Base-by-base conservation (phyloP, 2,329 filamentous ascomycete genomes). In the Colletotrichum zoysiae region DNA sequence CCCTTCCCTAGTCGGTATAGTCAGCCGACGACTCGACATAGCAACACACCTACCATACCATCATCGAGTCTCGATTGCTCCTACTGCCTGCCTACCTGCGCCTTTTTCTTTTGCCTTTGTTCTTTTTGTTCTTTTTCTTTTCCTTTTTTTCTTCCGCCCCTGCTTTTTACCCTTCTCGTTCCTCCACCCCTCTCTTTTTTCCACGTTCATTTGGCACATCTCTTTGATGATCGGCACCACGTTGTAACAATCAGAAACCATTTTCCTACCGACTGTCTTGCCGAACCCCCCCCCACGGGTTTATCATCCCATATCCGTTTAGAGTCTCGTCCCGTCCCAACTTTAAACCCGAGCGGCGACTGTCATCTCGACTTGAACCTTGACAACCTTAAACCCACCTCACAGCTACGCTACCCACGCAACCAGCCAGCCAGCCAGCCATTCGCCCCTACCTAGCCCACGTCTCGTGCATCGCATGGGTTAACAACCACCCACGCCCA, bases 361-460 rank as follows among this genome's bases (percentile, higher is more conserved):
- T 61, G 20, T 18, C 18, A 16, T 48, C 44, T 33, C 18, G n/a
- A 50, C 6, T 30, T 50, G 20, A 30, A 53, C 38, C 38, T 46
- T 35, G 46, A n/a, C 58, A 63, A 64, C 59, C 65, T 71, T 64
- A 55, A 64, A 59, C 55, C 48, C 44, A 68, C 61, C 26, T 72
- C 60, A 30, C 67, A 58, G n/a, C 57, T 16, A 56, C 20, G 55
- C 57, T 16, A 56, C 20, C 46, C 51, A 46, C 20, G 33, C 42
- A 33, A 23, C 20, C 42, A 12, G 5, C 30, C 44, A 16, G 40
- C 18, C 42, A 33, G 20, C 20, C 42, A 12, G 5, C 30, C 44
- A 16, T 46, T n/a, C 57, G 16, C 33, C 58, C 20, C 16, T 14
- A 42, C 20, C 16, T 14, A 42, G 44, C 46, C 30, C 20, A 16